Evolutionary conservation across 2,329 filamentous ascomycete species (phyloP).

Genomic region (Trichoderma oligosporum): DNA sequence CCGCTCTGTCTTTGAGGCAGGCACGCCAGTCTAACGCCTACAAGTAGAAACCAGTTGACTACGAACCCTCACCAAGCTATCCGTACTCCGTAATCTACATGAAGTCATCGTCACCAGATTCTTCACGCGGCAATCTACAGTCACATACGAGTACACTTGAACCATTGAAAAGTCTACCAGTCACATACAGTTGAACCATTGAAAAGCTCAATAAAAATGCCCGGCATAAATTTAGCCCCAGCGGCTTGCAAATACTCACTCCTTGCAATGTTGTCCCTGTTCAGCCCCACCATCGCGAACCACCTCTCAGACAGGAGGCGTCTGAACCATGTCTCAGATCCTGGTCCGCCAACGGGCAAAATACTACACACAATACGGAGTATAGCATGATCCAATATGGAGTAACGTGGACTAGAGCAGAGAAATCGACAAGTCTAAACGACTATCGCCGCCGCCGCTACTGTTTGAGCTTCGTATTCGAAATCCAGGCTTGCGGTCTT

Average conservation of each 20-base stretch:
- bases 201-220: slow-evolving; percentile 5
- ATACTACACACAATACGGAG: too few species aligned
- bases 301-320: slow-evolving; percentile 27
- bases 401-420: neutral
- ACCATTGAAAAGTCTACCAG: neutral
- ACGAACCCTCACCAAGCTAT: neutral
- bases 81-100: neutral
- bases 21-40: too few species aligned
- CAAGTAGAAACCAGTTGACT: neutral
- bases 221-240: slow-evolving; percentile 2
- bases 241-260: too few species aligned
- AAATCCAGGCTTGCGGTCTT: neutral
- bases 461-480: slow-evolving; percentile 17
- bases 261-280: neutral
- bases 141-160: neutral
- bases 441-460: slow-evolving; percentile 3
- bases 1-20: too few species aligned
- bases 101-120: slow-evolving; percentile 6
- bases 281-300: slow-evolving; percentile 9
- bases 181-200: neutral
- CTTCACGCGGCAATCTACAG: neutral
- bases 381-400: neutral
- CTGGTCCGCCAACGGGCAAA: neutral
- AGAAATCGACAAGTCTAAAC: slow-evolving; percentile 10
- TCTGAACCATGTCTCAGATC: slow-evolving; percentile 32